Percentiles rank a stretch among this genome's conserved stretches.
phyloP scores from a whole-genome alignment of 2,329 filamentous ascomycete genomes.

The Dryadomyces sulphureus region DNA sequence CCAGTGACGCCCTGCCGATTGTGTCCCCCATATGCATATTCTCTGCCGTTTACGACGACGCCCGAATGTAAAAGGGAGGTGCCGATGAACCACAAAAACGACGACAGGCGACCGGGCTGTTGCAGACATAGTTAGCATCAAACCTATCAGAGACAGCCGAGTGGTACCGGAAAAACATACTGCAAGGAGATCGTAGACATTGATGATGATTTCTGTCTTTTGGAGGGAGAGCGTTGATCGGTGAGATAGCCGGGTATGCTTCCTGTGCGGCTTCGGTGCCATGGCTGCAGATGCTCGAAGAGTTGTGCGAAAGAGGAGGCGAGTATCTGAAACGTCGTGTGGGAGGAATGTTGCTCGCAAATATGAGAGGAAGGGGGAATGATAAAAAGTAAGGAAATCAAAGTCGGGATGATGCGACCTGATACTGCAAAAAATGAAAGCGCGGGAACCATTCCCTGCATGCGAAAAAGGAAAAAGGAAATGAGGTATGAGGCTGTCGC shows the following conservation, averaged over 20 bases:
- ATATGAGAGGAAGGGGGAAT: background rate
- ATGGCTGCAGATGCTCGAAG: constrained; percentile 14
- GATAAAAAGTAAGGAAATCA: background rate
- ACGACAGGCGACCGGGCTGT: constrained; percentile 62
- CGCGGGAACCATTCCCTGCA: no score
- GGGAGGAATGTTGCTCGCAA: background rate
- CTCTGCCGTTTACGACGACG: constrained; percentile 63
- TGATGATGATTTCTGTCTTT: constrained; percentile 60
- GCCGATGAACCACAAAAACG: constrained; percentile 63
- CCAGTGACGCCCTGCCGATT: constrained; percentile 55
- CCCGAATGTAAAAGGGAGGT: constrained; percentile 69
- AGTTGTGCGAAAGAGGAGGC: background rate
- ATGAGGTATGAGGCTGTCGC: background rate
- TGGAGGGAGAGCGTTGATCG: constrained; percentile 53
- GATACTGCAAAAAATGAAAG: background rate
- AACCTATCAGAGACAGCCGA: background rate
- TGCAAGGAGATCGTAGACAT: constrained; percentile 65
- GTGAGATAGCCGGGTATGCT: constrained; percentile 29
- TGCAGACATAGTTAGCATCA: constrained; percentile 4
- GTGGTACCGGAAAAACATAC: constrained; percentile 28
- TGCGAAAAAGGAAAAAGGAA: background rate
- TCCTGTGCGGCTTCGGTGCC: constrained; percentile 26
- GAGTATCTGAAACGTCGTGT: background rate
- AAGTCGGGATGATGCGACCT: background rate
- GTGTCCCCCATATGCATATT: constrained; percentile 80